Base-by-base conservation (phyloP, 805 yeast species). In the Lipomyces japonicus region DNA sequence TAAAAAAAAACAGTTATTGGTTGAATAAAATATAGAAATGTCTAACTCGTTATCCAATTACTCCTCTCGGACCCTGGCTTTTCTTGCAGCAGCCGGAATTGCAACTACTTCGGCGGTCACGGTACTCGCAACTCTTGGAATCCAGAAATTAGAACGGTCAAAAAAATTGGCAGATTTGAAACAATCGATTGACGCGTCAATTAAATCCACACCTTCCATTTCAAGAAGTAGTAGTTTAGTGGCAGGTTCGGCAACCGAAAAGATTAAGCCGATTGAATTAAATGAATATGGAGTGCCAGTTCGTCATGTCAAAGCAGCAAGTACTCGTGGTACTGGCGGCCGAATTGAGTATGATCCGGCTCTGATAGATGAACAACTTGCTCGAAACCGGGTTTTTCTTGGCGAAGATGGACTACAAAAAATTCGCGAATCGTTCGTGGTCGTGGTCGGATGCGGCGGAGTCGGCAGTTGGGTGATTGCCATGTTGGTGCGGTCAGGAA, bases 391-490 rank as follows among this genome's bases (percentile, higher is more conserved):
- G 65, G 97, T 95, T 1, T 93, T 93, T 65, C 73, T 93, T 24
- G 88, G 96, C 10, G 86, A 85, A 44, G 85, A 82, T 19, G 97
- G 96, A 0, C 81, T 89, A 79, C 67, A 69, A 18, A 79, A 79
- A 51, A 78, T 93, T 16, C 79, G 96, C 47, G 68, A 74, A 10
- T 83, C 87, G 62, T 75, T 78, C 48, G 77, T 90, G 2, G 85
- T 88, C 1, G 85, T 91, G 14, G 84, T 81, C 10, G 98, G 99
- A 26, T 93, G 91, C 16, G 99, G 99, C 51, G 99, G 99, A 51
- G 99, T 93, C 36, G 99, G 99, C 2, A 90, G 97, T 0, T 90
- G 96, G 91, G 95, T 84, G 22, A 82, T 85, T 10, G 84, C 95
- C 9, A 87, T 95, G 85, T 75, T 93, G 49, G 84, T 86, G 1